Percentiles rank a stretch among this genome's conserved stretches.
These are phyloP conservation scores for Botrytis sinoallii DNA, from an alignment of 2,329 filamentous ascomycete species.

Conservation along the genomic window DNA sequence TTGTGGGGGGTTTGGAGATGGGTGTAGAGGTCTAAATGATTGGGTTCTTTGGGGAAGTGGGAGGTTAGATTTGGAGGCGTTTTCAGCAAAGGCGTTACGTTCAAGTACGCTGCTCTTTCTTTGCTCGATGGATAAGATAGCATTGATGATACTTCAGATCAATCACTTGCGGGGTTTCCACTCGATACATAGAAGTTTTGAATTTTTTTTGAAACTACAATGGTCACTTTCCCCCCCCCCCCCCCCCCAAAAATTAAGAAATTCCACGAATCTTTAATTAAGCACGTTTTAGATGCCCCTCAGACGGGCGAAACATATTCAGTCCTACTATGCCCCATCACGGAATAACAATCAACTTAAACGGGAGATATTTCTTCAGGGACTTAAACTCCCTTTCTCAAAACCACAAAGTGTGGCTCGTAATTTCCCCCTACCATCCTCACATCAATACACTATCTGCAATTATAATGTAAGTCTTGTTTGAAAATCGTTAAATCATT, in stretches of 20 bases:
- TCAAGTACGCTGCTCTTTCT: neutral
- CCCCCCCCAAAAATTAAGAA: too few relatives aligned
- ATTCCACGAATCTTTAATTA: too few relatives aligned
- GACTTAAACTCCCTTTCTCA: neutral
- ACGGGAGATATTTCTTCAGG: neutral
- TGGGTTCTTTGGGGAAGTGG: neutral
- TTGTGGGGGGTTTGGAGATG: neutral
- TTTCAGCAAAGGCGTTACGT: too few relatives aligned
- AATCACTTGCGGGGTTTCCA: too few relatives aligned
- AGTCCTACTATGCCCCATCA: too few relatives aligned
- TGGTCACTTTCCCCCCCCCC: too few relatives aligned
- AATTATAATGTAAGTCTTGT: neutral
- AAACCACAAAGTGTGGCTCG: neutral
- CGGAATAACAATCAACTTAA: too few relatives aligned
- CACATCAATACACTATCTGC: neutral
- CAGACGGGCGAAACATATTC: too few relatives aligned
- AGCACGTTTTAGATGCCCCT: too few relatives aligned
- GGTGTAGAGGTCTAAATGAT: neutral
- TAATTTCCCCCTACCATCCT: neutral
- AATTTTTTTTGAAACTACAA: too few relatives aligned
- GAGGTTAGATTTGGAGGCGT: neutral
- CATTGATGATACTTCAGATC: too few relatives aligned
- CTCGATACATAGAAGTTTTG: too few relatives aligned
- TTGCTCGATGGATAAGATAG: neutral
- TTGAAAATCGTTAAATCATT: neutral